Evolutionary conservation across 306 rosid species (phyloP).

Genomic region (Trichosanthes cucumerina): DNA sequence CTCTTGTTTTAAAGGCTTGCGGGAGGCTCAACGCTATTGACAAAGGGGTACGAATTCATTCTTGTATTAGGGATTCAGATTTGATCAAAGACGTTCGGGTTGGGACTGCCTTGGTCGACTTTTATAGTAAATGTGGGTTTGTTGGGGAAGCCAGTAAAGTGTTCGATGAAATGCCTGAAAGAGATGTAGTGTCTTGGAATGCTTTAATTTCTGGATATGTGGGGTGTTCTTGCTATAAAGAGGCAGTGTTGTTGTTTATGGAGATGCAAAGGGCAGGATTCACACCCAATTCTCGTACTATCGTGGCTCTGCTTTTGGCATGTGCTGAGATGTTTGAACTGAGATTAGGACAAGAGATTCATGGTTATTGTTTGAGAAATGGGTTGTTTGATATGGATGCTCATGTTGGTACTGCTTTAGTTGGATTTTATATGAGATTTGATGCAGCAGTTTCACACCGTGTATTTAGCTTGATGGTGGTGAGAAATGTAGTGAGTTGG

Average conservation of each 20-base stretch:
- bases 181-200: constrained; percentile 37
- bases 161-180: constrained; percentile 31
- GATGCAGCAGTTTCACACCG: constrained; percentile 15
- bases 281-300: constrained; percentile 26
- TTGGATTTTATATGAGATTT: constrained; percentile 31
- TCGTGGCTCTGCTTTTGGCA: constrained; percentile 33
- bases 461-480: constrained; percentile 23
- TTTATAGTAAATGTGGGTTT: constrained; percentile 32
- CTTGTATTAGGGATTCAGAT: constrained; percentile 10
- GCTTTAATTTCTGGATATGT: constrained; percentile 35
- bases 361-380: constrained; percentile 31
- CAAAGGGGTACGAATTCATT: constrained; percentile 28
- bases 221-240: constrained; percentile 17
- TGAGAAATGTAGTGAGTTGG: constrained; percentile 36
- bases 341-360: constrained; percentile 31
- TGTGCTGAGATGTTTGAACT: constrained; percentile 22
- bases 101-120: constrained; percentile 37
- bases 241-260: constrained; percentile 22
- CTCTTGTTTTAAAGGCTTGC: constrained; percentile 42
- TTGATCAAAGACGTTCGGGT: constrained; percentile 22
- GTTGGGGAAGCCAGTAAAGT: constrained; percentile 19
- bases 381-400: constrained; percentile 30
- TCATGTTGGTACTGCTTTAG: constrained; percentile 38
- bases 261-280: constrained; percentile 28
- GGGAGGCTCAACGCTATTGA: constrained; percentile 21